These are phyloP conservation scores for Saccharomyces paradoxus DNA, from an alignment of 805 yeast species.

Conservation along the genomic window DNA sequence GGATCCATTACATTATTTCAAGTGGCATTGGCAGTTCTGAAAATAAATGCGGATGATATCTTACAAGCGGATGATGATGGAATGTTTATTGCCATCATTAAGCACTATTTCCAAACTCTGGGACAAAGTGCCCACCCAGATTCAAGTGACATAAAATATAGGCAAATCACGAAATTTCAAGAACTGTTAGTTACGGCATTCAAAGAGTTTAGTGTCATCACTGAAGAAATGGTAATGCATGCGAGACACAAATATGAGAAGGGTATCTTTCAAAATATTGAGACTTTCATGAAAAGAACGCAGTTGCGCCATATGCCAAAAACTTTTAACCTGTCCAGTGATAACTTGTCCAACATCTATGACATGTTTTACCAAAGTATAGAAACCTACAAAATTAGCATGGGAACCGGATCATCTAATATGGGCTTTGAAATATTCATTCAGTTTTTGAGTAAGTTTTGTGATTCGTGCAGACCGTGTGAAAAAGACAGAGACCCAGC, in stretches of 20 bases:
- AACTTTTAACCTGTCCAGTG: slow-evolving; percentile 49
- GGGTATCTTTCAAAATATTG: slow-evolving; percentile 77
- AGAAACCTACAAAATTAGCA: slow-evolving; percentile 48
- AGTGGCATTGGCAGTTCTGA: slow-evolving; percentile 83
- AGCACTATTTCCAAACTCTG: slow-evolving; percentile 67
- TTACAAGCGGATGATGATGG: slow-evolving; percentile 85
- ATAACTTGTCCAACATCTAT: slow-evolving; percentile 62
- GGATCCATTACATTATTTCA: slow-evolving; percentile 88
- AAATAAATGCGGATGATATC: slow-evolving; percentile 79
- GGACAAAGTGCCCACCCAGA: slow-evolving; percentile 75
- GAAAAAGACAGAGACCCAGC: slow-evolving; percentile 31
- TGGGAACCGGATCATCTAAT: slow-evolving; percentile 50
- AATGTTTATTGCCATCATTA: slow-evolving; percentile 74
- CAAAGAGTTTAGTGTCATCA: slow-evolving; percentile 75
- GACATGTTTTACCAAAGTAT: slow-evolving; percentile 77
- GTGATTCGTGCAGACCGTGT: slow-evolving; percentile 58
- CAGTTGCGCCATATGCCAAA: slow-evolving; percentile 82
- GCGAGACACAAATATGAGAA: slow-evolving; percentile 66
- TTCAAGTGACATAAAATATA: slow-evolving; percentile 53
- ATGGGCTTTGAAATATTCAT: slow-evolving; percentile 70
- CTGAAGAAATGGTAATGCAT: slow-evolving; percentile 62
- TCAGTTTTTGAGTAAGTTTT: slow-evolving; percentile 67
- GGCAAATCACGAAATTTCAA: slow-evolving; percentile 75
- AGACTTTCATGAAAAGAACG: slow-evolving; percentile 83
- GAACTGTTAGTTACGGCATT: slow-evolving; percentile 86